Evolutionary conservation across 495 filamentous ascomycete species (phyloP).

Genomic region (Lineolata rhizophorae): DNA sequence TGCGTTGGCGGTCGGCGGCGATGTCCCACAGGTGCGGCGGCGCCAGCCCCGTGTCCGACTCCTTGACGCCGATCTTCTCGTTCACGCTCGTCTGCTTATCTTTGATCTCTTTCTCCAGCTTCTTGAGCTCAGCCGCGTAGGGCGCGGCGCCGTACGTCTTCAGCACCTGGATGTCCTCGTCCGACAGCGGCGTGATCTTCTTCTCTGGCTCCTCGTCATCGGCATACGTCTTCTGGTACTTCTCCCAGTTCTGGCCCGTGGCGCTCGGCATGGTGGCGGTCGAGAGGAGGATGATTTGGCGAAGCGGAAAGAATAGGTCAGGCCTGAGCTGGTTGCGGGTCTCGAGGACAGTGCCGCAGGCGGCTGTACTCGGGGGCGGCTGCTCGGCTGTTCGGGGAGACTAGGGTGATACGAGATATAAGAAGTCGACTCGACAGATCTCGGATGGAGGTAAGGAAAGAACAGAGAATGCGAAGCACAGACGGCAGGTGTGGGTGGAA

Average conservation of each 20-base stretch:
- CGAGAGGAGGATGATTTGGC: slow-evolving; percentile 3
- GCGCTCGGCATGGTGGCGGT: slow-evolving; percentile 63
- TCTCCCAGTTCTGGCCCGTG: slow-evolving; percentile 88
- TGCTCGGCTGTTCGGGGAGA: no score
- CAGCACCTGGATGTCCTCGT: slow-evolving; percentile 98
- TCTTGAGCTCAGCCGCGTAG: slow-evolving; percentile 78
- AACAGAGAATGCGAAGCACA: no score
- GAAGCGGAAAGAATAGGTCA: no score
- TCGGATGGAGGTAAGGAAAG: no score
- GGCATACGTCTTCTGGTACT: slow-evolving; percentile 87
- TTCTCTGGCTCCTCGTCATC: slow-evolving; percentile 97
- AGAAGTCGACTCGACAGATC: no score
- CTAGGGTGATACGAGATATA: no score
- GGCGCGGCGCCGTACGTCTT: slow-evolving; percentile 97
- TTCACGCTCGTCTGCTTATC: slow-evolving; percentile 91
- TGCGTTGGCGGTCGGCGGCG: slow-evolving; percentile 88
- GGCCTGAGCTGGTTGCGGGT: not conserved
- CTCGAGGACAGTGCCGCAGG: no score
- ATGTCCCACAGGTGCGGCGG: slow-evolving; percentile 98
- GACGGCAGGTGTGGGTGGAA: no score
- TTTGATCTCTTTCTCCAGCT: slow-evolving; percentile 95
- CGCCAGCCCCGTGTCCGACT: slow-evolving; percentile 95
- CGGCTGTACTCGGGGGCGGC: no score
- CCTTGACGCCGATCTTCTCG: slow-evolving; percentile 80
- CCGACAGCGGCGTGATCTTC: slow-evolving; percentile 91